Base-by-base conservation (phyloP, 2,329 filamentous ascomycete genomes). In the Penicillium corylophilum region DNA sequence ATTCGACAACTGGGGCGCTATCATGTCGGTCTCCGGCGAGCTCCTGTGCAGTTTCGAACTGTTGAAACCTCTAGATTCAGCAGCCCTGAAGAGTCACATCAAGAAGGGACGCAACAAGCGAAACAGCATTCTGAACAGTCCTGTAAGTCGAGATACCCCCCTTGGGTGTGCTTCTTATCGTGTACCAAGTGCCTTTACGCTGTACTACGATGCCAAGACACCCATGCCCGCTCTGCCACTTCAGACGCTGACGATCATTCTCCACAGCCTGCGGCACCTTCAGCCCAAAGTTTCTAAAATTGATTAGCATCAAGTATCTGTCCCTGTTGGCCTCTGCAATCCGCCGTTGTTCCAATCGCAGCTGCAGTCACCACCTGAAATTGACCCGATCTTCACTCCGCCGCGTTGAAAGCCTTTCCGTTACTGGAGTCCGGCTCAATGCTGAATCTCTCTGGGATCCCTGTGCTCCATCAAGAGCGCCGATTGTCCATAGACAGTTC, bases 1-100 rank as follows among this genome's bases (percentile, higher is more conserved):
- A 72, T 99, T 99, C 62, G 94, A 99, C 70, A 99, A 99, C 59
- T 97, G 94, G 90, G 94, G 94, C 18, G 94, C 94, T 13, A 92
- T 97, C 61, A 99, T 99, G 94, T 96, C 93, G 2, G 94, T 99
- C 20, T 96, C 91, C 1, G 84, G 84, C 13, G 94, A 97, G 72
- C 76, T 99, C 46, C 83, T 99, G 1, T 99, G 94, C 76, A 96
- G 92, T 70, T 99, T 99, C 68, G 94, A 99, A 74, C 80, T 99
- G 15, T 81, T 99, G 54, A 99, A 99, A 73, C 94, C 94, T 7
- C 81, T 99, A 42, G 94, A 99, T 73, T 96, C 92, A 12, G 95
- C 89, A 64, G 93, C 93, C 29, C 79, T 99, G 56, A 99, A 99
- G 82, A 96, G 88, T 64, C 94, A 99, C 69, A 99, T 99, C 74